phyloP scores from a whole-genome alignment of 345 rosid genomes.

The Brassica carinata region DNA sequence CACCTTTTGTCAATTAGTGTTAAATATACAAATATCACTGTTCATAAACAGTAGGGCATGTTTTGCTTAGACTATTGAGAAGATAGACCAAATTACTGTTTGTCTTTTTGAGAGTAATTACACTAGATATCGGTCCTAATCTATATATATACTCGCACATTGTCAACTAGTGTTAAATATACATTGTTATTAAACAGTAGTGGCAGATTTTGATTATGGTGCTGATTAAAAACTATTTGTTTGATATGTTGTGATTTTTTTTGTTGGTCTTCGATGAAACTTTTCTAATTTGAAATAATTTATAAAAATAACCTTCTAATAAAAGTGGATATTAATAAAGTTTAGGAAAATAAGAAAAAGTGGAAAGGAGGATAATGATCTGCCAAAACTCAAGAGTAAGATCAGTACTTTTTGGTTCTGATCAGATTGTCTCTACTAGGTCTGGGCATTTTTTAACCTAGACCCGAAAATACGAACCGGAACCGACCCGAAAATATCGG shows the following conservation, averaged over 20 bases:
- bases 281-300: too few species aligned
- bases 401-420: slow-evolving; percentile 26
- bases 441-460: too few species aligned
- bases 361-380: slow-evolving; percentile 16
- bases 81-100: slow-evolving; percentile 28
- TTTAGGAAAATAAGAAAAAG: background rate
- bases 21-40: background rate
- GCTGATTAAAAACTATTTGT: background rate
- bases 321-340: too few species aligned
- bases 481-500: too few species aligned
- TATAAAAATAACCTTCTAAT: too few species aligned
- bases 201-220: background rate
- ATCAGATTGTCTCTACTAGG: slow-evolving; percentile 36
- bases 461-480: too few species aligned
- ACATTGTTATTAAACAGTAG: too few species aligned
- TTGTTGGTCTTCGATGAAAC: background rate
- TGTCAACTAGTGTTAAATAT: too few species aligned
- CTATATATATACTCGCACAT: slow-evolving; percentile 10
- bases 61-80: background rate
- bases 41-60: background rate
- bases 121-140: slow-evolving; percentile 25
- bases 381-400: slow-evolving; percentile 36
- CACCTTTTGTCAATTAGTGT: background rate
- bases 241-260: background rate
- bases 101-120: slow-evolving; percentile 9